Base-by-base conservation (phyloP, 306 rosid species). In the Quercus rubra region DNA sequence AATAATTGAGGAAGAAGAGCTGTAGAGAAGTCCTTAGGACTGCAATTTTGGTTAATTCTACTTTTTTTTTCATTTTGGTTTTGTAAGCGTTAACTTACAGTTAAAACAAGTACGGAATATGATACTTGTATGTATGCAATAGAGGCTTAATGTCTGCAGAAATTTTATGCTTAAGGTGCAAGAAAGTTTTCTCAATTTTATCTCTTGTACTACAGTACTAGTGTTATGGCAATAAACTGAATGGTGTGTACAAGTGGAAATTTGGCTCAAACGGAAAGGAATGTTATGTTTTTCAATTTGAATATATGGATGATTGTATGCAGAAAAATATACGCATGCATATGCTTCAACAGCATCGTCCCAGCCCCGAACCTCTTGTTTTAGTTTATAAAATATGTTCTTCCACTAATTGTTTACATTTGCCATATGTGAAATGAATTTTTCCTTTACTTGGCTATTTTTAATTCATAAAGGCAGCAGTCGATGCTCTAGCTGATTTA, bases 1-100 rank as follows among this genome's bases (percentile, higher is more conserved):
- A 88, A 90, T 61, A 90, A 90, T 81, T 87, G 55, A 83, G 20
- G 21, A 17, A 33, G 51, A 43, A 25, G 38, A 43, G 56, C 43
- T 2, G 19, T 0, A 51, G 46, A 2, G 41, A 25, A 51, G 72
- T 46, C 38, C 27, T 27, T 14, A 15, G 79, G 71, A 51, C 76
- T 28, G 25, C 3, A 78, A 3, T 83, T 74, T 83, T 83, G 71
- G 71, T 66, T 18, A 17, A 31, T 15, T 31, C 71, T 66, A 33
- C 49, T 10, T 18, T 66, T 66, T 70, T 38, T 31, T 8, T 59
- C 31, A 2, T 61, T 61, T 61, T 61, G 49, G 71, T 66, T 66
- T 18, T 66, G 51, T 66, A 66, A 66, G 71, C 25, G 46, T 21
- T 58, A n/a, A 62, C 46, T 56, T 56, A 57, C 11, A 31, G 14